A percentile compares a stretch with the other conserved stretches of the same genome.
Evolutionary conservation across 2,329 filamentous ascomycete genomes (phyloP).

Genomic region (Aspergillus sp.): DNA sequence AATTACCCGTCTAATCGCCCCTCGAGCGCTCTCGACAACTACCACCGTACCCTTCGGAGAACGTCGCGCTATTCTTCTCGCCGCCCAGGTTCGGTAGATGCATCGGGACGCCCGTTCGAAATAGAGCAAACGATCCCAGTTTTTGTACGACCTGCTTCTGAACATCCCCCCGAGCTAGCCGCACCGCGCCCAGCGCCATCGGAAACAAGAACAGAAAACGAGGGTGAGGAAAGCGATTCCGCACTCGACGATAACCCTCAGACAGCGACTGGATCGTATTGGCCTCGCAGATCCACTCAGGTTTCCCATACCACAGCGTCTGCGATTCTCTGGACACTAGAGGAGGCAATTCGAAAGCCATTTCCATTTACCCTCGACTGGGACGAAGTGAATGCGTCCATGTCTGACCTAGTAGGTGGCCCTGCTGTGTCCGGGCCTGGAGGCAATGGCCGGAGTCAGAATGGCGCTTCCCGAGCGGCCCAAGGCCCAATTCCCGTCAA

Average conservation of each 20-base stretch:
- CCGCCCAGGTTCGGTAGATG: constrained; percentile 48
- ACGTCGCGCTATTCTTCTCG: constrained; percentile 45
- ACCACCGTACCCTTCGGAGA: constrained; percentile 54
- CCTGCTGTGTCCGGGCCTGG: constrained; percentile 44
- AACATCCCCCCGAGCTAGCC: constrained; percentile 12
- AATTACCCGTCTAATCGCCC: constrained; percentile 43
- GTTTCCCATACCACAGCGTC: constrained; percentile 83
- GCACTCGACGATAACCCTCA: constrained; percentile 30
- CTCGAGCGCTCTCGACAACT: constrained; percentile 55
- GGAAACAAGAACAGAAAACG: constrained; percentile 34
- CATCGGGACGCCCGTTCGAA: constrained; percentile 28
- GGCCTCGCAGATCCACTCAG: constrained; percentile 53
- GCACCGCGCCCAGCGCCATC: constrained; percentile 32
- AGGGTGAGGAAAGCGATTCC: constrained; percentile 27
- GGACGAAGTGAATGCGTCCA: constrained; percentile 84
- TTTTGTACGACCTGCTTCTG: constrained; percentile 25
- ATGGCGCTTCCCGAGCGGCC: constrained; percentile 56
- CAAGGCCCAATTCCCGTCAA: constrained; percentile 55
- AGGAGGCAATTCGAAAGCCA: constrained; percentile 83
- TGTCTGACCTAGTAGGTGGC: constrained; percentile 77
- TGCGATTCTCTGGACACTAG: constrained; percentile 87
- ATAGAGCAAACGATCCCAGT: constrained; percentile 29
- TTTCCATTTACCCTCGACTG: constrained; percentile 79
- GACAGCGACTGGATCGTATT: constrained; percentile 47
- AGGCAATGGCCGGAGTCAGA: constrained; percentile 57